Evolutionary conservation across 768 basidiomycete species (phyloP).

Genomic region (Xerocomellus dryophilus): DNA sequence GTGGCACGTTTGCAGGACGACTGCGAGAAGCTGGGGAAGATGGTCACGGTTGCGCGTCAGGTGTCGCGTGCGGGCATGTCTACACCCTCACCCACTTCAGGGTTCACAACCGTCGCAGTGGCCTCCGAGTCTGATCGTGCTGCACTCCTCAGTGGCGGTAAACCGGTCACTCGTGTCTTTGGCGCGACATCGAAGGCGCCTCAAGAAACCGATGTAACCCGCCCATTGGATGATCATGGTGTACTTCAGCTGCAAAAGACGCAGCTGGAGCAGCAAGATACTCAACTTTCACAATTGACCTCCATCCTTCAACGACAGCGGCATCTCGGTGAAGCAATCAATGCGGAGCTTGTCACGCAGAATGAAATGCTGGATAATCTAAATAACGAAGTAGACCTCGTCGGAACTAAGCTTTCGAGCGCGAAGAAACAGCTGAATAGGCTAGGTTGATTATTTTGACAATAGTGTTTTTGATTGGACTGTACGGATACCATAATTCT

Average conservation of each 20-base stretch:
- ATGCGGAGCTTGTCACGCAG: conserved; percentile 76
- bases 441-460: conserved; percentile 47
- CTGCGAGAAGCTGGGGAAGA: conserved; percentile 81
- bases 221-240: conserved; percentile 84
- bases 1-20: conserved; percentile 86
- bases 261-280: conserved; percentile 82
- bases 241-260: conserved; percentile 74
- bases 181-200: conserved; percentile 56
- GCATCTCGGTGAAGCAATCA: conserved; percentile 83
- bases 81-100: conserved; percentile 27
- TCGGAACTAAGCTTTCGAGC: conserved; percentile 71
- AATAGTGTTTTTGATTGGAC: conserved; percentile 2
- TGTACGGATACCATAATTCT: conserved; percentile 24
- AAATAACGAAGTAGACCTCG: conserved; percentile 69
- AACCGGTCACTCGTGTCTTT: conserved; percentile 71
- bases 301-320: conserved; percentile 82
- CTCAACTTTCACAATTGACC: conserved; percentile 74
- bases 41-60: conserved; percentile 74
- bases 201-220: conserved; percentile 79
- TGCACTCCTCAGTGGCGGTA: conserved; percentile 56
- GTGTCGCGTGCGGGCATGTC: conserved; percentile 38
- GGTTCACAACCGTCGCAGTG: conserved; percentile 26
- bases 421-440: conserved; percentile 82
- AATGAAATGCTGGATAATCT: conserved; percentile 85
- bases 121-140: conserved; percentile 59